These are phyloP conservation scores for Suillus fuscotomentosus DNA, from an alignment of 768 basidiomycete species.

Conservation along the genomic window DNA sequence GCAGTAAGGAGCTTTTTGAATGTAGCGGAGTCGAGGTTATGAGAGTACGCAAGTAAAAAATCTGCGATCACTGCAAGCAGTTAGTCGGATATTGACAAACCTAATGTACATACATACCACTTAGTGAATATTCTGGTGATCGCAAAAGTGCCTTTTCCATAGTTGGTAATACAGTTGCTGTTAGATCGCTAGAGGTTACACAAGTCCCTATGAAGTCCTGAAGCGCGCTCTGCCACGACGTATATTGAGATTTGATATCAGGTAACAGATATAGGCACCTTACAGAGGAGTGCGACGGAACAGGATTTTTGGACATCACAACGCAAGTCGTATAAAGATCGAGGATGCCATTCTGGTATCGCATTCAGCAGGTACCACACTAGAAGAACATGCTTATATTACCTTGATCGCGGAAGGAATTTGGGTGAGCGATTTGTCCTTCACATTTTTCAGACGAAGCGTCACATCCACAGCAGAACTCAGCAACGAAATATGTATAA, in stretches of 20 bases:
- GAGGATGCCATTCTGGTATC: slow-evolving; percentile 52
- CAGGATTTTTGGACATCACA: slow-evolving; percentile 62
- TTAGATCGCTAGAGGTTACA: slow-evolving; percentile 51
- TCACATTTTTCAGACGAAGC: slow-evolving; percentile 60
- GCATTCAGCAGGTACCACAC: slow-evolving; percentile 1
- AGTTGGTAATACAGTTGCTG: slow-evolving; percentile 56
- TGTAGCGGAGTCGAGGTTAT: slow-evolving; percentile 43
- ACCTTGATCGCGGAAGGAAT: slow-evolving; percentile 51
- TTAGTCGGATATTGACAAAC: neutral
- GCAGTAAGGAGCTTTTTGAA: slow-evolving; percentile 60
- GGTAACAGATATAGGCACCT: slow-evolving; percentile 17
- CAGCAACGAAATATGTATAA: slow-evolving; percentile 50
- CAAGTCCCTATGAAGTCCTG: slow-evolving; percentile 59
- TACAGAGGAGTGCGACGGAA: slow-evolving; percentile 62
- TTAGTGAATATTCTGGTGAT: slow-evolving; percentile 76
- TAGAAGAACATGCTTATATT: slow-evolving; percentile 1
- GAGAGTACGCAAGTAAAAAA: slow-evolving; percentile 55
- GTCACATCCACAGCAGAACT: slow-evolving; percentile 71
- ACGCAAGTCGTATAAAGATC: slow-evolving; percentile 58
- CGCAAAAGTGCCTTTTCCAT: slow-evolving; percentile 81
- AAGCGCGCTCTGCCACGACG: slow-evolving; percentile 43
- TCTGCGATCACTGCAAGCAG: slow-evolving; percentile 47
- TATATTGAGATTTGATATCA: slow-evolving; percentile 13
- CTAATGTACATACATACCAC: slow-evolving; percentile 40
- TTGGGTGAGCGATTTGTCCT: slow-evolving; percentile 40